Conservation (phyloP, 805 yeast species). For the Nakazawaea holstii region DNA sequence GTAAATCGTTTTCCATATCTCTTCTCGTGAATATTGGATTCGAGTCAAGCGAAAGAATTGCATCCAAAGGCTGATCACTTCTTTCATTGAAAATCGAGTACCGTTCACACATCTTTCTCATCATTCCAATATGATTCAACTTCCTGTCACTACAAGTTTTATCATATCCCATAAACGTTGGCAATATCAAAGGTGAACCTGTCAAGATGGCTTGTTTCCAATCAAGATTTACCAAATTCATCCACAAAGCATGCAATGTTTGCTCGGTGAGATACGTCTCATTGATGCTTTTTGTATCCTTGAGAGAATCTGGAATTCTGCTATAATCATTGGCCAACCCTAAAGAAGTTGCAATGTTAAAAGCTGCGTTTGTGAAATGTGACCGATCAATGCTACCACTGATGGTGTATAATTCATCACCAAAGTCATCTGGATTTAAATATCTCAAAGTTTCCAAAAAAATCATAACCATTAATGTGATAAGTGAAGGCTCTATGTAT, state of each 20-base stretch:
- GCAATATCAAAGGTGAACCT: slow-evolving; percentile 4
- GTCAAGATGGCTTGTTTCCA: not conserved
- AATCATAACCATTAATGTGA: not conserved
- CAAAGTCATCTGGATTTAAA: slow-evolving; percentile 6
- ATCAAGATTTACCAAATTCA: slow-evolving; percentile 5
- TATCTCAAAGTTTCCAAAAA: not conserved
- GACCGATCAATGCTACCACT: not conserved
- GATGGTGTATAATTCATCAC: slow-evolving; percentile 1
- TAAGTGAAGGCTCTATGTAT: not conserved
- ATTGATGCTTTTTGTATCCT: not conserved
- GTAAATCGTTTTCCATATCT: slow-evolving; percentile 2
- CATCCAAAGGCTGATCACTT: not conserved
- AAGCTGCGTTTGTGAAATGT: not conserved
- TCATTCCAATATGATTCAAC: slow-evolving; percentile 6
- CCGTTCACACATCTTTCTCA: slow-evolving; percentile 2
- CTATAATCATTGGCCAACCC: slow-evolving; percentile 1
- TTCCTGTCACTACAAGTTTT: not conserved
- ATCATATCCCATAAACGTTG: slow-evolving; percentile 3
- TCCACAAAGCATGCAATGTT: slow-evolving; percentile 3
- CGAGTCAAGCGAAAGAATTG: not conserved
- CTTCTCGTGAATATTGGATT: not conserved
- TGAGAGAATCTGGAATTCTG: not conserved
- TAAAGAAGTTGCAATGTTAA: not conserved
- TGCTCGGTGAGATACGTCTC: not conserved
- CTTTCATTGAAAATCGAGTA: not conserved